Evolutionary conservation across 345 rosid species (phyloP).

Genomic region (Carallia brachiata): DNA sequence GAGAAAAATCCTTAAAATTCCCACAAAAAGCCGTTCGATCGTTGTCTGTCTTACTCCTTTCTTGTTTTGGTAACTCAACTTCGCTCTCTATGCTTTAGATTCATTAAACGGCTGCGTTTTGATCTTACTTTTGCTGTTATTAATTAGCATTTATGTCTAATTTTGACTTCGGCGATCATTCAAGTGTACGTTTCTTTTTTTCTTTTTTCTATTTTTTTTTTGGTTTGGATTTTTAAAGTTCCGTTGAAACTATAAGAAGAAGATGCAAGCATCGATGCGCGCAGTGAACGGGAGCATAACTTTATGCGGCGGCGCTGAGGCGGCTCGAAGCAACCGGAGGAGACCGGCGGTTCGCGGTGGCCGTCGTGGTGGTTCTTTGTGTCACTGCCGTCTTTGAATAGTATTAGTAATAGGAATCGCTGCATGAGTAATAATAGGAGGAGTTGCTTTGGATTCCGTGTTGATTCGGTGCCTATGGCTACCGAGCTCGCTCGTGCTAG

Average conservation of each 20-base stretch:
- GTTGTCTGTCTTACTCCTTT: too few relatives aligned
- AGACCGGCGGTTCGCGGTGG: conserved; percentile 12
- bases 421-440: conserved; percentile 25
- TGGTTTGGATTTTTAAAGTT: too few relatives aligned
- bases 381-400: conserved; percentile 7
- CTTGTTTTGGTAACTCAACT: too few relatives aligned
- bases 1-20: too few relatives aligned
- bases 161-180: too few relatives aligned
- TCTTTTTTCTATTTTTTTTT: too few relatives aligned
- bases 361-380: not conserved
- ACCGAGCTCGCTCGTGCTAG: conserved; percentile 58
- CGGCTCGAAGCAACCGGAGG: conserved; percentile 27
- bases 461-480: conserved; percentile 47
- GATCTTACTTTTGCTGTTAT: too few relatives aligned
- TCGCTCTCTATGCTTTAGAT: too few relatives aligned
- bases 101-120: too few relatives aligned
- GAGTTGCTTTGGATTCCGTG: conserved; percentile 37
- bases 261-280: conserved; percentile 52
- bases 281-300: conserved; percentile 39
- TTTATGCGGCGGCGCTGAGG: conserved; percentile 26
- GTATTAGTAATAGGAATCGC: conserved; percentile 9
- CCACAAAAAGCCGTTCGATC: too few relatives aligned
- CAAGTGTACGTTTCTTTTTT: too few relatives aligned
- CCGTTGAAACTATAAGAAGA: not conserved
- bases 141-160: too few relatives aligned